Evolutionary conservation across 139 green algal genomes (phyloP), one percentile per base, ranked within the genome.

Genomic region (Tetratostichococcus sp.): DNA sequence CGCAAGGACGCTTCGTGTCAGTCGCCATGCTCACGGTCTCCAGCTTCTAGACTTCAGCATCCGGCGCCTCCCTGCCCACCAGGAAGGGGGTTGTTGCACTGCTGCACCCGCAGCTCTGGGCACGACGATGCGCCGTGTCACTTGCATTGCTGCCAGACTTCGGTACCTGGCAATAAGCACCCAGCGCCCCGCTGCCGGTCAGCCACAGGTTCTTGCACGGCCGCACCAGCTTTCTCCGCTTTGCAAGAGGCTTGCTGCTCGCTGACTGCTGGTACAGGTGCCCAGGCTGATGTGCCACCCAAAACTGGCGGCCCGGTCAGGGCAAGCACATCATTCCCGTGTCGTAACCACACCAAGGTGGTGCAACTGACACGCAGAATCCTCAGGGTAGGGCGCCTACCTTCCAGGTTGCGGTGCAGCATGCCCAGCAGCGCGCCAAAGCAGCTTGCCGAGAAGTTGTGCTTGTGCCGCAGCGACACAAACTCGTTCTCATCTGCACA

Each of bases 21-120:
- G 28, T 35, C 4, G 5, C 5, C 6, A 31, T 57, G 22, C 19
- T 23, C 19, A 11, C 11, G 39, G 19, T 28, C 39, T 33, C 32
- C 11, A 3, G 34, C 26, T 6, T 14, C 68, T 32, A 28, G 25
- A 8, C 4, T 28, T 6, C n/a, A n/a, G n/a, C n/a, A n/a, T n/a
- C n/a, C n/a, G n/a, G n/a, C n/a, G n/a, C n/a, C 30, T 76, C 73
- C 25, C 43, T 50, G 31, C 72, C 81, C 25, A 43, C 8, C n/a
- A 19, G 69, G 30, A 42, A 89, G 81, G 28, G 87, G 69, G 75
- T 90, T 85, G 71, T 89, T 87, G 82, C 85, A 90, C 70, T 86
- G 81, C 72, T 75, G 73, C 6, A 92, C 68, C 25, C 70, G 35
- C 70, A 91, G 76, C 66, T 88, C 80, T 79, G n/a, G n/a, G n/a